These are phyloP conservation scores for Zelopaecilomyces penicillatus DNA, from an alignment of 2,329 filamentous ascomycete species.

Conservation along the genomic window DNA sequence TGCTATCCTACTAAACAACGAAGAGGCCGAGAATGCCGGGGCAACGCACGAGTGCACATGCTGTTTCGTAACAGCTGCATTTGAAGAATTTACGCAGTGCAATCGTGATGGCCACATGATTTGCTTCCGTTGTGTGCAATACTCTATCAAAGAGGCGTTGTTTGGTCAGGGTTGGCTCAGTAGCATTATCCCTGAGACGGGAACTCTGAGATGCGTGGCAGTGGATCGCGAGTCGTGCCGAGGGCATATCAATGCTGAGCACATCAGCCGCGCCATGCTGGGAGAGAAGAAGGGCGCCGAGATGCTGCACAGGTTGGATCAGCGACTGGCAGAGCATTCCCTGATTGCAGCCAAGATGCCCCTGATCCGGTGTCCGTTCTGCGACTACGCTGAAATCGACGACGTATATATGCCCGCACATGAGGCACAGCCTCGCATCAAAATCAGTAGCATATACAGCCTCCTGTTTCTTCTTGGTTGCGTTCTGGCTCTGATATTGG, in stretches of 20 bases:
- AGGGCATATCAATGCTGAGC: constrained; percentile 61
- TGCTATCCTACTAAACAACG: constrained; percentile 45
- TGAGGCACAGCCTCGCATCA: constrained; percentile 48
- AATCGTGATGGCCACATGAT: constrained; percentile 60
- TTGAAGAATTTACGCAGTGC: constrained; percentile 70
- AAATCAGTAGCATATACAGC: constrained; percentile 40
- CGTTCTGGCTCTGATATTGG: constrained; percentile 46
- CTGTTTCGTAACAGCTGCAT: constrained; percentile 63
- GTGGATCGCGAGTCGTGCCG: constrained; percentile 61
- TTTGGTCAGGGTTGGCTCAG: constrained; percentile 90
- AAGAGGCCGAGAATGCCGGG: constrained; percentile 49
- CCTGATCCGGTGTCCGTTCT: constrained; percentile 81
- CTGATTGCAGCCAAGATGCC: constrained; percentile 66
- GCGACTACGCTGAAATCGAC: constrained; percentile 83
- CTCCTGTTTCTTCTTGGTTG: constrained; percentile 43
- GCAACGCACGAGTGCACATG: constrained; percentile 65
- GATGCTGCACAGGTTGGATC: constrained; percentile 66
- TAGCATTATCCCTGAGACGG: constrained; percentile 63
- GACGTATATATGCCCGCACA: constrained; percentile 56
- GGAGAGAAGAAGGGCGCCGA: constrained; percentile 62
- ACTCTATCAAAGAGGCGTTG: constrained; percentile 74
- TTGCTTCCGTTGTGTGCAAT: constrained; percentile 74
- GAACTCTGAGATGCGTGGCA: constrained; percentile 77
- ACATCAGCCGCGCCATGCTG: constrained; percentile 65
- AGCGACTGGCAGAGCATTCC: constrained; percentile 67